These are phyloP conservation scores for Trebouxiophyceae sp. DNA, from an alignment of 163 green algal species.

Conservation along the genomic window DNA sequence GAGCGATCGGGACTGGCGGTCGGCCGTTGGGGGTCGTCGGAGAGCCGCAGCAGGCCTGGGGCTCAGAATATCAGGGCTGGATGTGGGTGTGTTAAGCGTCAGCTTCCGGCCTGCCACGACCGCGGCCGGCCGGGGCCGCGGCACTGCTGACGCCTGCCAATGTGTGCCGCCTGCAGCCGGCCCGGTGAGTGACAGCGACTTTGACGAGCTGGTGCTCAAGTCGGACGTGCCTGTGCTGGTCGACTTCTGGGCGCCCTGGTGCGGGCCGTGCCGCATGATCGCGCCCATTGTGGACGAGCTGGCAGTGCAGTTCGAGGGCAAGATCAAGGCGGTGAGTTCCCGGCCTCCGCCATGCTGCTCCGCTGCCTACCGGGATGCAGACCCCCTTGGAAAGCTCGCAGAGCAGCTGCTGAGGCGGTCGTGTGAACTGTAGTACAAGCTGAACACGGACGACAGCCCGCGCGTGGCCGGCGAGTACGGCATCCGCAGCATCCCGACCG, in stretches of 20 bases:
- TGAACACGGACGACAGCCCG: slow-evolving; percentile 98
- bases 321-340: slow-evolving; percentile 76
- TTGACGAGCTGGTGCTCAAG: slow-evolving; percentile 83
- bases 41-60: too few relatives aligned
- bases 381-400: too few relatives aligned
- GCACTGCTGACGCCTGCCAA: neutral
- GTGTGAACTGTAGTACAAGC: slow-evolving; percentile 83
- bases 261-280: slow-evolving; percentile 98
- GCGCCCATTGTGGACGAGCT: slow-evolving; percentile 95
- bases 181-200: slow-evolving; percentile 81
- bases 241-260: slow-evolving; percentile 94
- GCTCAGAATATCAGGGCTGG: too few relatives aligned
- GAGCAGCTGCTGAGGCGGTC: too few relatives aligned
- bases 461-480: slow-evolving; percentile 89
- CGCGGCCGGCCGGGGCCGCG: too few relatives aligned
- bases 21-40: too few relatives aligned
- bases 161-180: slow-evolving; percentile 12
- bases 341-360: neutral
- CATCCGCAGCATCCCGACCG: slow-evolving; percentile 96
- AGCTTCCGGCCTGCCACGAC: too few relatives aligned
- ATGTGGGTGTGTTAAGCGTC: too few relatives aligned
- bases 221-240: slow-evolving; percentile 72
- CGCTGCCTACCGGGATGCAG: too few relatives aligned
- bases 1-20: too few relatives aligned
- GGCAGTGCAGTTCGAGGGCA: slow-evolving; percentile 73